Evolutionary conservation across 2,329 filamentous ascomycete species (phyloP), one percentile per base, ranked within the genome.

Genomic region (Didymella sp.): DNA sequence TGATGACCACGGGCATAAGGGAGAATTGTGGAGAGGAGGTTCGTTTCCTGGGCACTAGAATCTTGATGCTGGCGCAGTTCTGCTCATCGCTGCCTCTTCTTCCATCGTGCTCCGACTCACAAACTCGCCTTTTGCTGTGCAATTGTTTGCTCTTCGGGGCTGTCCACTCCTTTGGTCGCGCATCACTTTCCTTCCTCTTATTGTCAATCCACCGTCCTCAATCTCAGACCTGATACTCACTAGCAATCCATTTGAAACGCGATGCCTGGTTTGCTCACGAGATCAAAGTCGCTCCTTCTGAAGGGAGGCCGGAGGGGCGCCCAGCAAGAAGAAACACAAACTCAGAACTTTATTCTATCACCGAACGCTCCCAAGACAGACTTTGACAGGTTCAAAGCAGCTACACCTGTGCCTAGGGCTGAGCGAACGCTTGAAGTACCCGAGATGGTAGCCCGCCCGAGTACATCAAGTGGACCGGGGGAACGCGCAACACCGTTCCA

Each of bases 121-220:
- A 45, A 58, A 53, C 56, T 64, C 62, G 52, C 56, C 60, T 63
- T 58, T 56, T 44, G 25, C 49, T 63, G 56, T 60, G 54, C 60
- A 58, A 46, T 54, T 49, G 58, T 68, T 75, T 72, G 73, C 69
- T 75, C 73, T 70, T 61, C 60, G 60, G 69, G 72, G 75, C 75
- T 68, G 75, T 77, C 75, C 75, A 71, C 67, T 77, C 75, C 70
- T 77, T 77, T 66, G 49, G 57, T 33, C 27, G 56, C 44, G 58
- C 51, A 49, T 52, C 31, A 45, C 51, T 60, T 53, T 61, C 64
- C 46, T 57, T 51, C 40, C 49, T 62, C 46, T 66, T 62, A 49
- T 58, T 43, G 54, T 62, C 64, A 48, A 58, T 69, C 61, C 56
- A 67, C 66, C 56, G 51, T 61, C 61, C 51, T 51, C 57, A 59